Evolutionary conservation across 345 rosid genomes (phyloP).

Genomic region (Brassica cretica): DNA sequence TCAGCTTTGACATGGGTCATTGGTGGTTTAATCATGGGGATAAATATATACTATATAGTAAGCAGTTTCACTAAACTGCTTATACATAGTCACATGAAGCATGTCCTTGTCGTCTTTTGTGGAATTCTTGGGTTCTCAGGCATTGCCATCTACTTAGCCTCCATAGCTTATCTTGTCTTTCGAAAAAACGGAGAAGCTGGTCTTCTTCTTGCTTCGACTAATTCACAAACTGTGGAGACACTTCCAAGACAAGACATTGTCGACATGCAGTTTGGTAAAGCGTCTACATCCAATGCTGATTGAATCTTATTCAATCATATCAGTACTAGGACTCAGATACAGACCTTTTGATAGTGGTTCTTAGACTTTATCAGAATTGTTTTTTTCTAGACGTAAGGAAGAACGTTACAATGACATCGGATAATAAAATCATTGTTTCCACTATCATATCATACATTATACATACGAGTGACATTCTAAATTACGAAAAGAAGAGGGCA

Average conservation of each 20-base stretch:
- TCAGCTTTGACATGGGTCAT: constrained; percentile 71
- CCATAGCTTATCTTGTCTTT: constrained; percentile 65
- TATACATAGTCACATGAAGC: constrained; percentile 48
- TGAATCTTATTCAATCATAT: too few relatives aligned
- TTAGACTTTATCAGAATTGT: background rate
- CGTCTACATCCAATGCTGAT: background rate
- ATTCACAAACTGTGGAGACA: constrained; percentile 33
- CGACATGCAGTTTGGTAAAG: constrained; percentile 46
- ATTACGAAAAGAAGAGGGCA: constrained; percentile 5
- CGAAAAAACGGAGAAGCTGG: constrained; percentile 53
- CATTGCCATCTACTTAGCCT: constrained; percentile 62
- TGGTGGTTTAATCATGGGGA: constrained; percentile 74
- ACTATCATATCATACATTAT: constrained; percentile 6
- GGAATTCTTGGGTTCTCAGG: constrained; percentile 69
- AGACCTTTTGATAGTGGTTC: background rate
- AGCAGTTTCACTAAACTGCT: constrained; percentile 63
- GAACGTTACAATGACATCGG: background rate
- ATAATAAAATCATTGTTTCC: constrained; percentile 19
- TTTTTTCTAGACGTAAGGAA: background rate
- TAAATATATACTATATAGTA: constrained; percentile 69
- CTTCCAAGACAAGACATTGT: constrained; percentile 80
- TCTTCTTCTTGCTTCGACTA: constrained; percentile 56
- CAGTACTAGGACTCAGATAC: too few relatives aligned
- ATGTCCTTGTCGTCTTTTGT: constrained; percentile 45
- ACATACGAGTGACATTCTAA: constrained; percentile 2